phyloP scores from a whole-genome alignment of 257 asterid genomes.

The Mitragyna speciosa region DNA sequence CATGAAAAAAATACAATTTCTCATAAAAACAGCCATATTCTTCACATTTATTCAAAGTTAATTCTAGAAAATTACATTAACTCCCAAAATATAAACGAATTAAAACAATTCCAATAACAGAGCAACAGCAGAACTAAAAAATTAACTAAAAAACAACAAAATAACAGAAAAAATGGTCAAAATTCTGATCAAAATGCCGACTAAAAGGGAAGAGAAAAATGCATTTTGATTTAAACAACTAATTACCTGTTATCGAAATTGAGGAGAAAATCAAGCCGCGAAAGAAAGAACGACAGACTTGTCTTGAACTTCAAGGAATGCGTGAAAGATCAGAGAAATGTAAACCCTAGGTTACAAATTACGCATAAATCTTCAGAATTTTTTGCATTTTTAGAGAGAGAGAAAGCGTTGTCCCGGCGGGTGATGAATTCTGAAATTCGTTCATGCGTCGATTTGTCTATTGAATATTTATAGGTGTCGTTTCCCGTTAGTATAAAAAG shows the following conservation, averaged over 20 bases:
- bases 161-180: neutral
- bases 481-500: neutral
- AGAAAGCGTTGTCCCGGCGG: neutral
- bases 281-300: neutral
- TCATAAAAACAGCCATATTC: neutral
- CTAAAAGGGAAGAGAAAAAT: neutral
- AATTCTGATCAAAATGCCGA: neutral
- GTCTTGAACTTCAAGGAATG: constrained; percentile 12
- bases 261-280: constrained; percentile 2
- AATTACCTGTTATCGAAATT: constrained; percentile 1
- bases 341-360: constrained; percentile 3
- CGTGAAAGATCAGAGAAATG: neutral
- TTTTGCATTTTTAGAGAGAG: neutral
- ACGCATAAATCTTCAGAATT: neutral
- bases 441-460: constrained; percentile 1
- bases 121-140: neutral
- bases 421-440: neutral
- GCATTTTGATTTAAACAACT: neutral
- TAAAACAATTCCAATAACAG: neutral
- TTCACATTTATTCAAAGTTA: neutral
- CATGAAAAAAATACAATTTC: neutral
- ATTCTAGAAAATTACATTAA: neutral
- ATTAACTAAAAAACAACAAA: neutral
- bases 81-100: neutral
- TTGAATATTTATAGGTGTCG: neutral